Percentiles rank a stretch among this genome's conserved stretches.
phyloP scores from a whole-genome alignment of 805 yeast genomes.

The Wickerhamiella vanderwaltii region DNA sequence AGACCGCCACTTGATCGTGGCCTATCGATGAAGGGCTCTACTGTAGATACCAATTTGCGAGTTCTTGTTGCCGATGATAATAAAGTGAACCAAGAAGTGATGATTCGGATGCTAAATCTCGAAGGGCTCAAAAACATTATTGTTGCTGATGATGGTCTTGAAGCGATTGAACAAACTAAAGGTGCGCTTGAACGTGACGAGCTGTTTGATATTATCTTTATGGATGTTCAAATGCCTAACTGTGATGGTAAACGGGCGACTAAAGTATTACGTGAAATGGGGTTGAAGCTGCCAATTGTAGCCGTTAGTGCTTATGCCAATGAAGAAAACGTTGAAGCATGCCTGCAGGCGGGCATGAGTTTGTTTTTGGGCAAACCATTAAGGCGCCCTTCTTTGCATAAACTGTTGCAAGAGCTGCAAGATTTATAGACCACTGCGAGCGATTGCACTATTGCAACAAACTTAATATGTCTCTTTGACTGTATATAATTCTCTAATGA shows the following conservation, averaged over 20 bases:
- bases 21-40: slow-evolving; percentile 6
- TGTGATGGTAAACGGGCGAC: slow-evolving; percentile 86
- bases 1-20: slow-evolving; percentile 14
- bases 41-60: slow-evolving; percentile 20
- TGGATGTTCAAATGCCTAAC: slow-evolving; percentile 98
- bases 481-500: no score
- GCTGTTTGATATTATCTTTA: slow-evolving; percentile 61
- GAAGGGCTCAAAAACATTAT: slow-evolving; percentile 67
- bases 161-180: slow-evolving; percentile 61
- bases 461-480: no score
- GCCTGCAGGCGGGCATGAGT: slow-evolving; percentile 83
- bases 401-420: slow-evolving; percentile 18
- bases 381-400: slow-evolving; percentile 23
- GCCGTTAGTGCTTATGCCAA: slow-evolving; percentile 96
- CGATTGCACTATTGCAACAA: no score
- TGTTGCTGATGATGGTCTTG: slow-evolving; percentile 82
- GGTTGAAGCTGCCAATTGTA: slow-evolving; percentile 63
- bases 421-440: slow-evolving; percentile 4
- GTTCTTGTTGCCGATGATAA: slow-evolving; percentile 92
- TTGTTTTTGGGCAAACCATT: slow-evolving; percentile 80
- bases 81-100: slow-evolving; percentile 86
- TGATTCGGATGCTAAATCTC: slow-evolving; percentile 70
- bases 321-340: slow-evolving; percentile 73
- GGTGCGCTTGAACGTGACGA: slow-evolving; percentile 28
- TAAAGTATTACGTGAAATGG: slow-evolving; percentile 47